A percentile compares a stretch with the other conserved stretches of the same genome.
Conservation (phyloP, 345 rosid species). For the Clausena lansium region DNA sequence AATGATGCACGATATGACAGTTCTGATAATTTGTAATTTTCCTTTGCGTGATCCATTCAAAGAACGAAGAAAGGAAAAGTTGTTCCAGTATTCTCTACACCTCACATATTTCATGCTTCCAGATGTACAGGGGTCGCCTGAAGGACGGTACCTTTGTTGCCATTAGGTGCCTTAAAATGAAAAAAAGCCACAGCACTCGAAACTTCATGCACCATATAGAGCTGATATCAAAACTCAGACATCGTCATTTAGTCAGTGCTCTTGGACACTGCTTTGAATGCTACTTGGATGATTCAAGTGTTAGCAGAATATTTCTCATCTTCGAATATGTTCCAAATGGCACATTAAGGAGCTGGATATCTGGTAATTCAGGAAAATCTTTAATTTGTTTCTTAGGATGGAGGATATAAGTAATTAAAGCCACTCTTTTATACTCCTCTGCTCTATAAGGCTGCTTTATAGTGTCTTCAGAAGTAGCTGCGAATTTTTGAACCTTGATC, state of each 20-base stretch:
- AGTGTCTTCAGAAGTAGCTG: neutral
- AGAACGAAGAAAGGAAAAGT: neutral
- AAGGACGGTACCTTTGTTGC: conserved; percentile 79
- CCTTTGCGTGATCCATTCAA: neutral
- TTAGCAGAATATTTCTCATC: conserved; percentile 85
- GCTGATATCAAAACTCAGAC: conserved; percentile 79
- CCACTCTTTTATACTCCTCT: neutral
- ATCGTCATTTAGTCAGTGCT: conserved; percentile 82
- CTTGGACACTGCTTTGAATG: conserved; percentile 94
- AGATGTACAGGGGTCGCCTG: conserved; percentile 85
- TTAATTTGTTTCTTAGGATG: neutral
- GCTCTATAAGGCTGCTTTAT: neutral
- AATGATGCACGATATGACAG: neutral
- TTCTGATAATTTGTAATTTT: neutral
- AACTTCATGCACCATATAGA: conserved; percentile 83
- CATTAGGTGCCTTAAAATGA: conserved; percentile 82
- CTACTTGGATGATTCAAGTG: conserved; percentile 89
- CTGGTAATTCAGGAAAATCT: conserved; percentile 49
- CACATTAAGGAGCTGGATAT: conserved; percentile 79
- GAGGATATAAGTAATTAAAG: neutral
- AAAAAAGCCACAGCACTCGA: conserved; percentile 67
- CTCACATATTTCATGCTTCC: conserved; percentile 22
- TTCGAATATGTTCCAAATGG: conserved; percentile 92
- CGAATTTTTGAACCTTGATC: neutral
- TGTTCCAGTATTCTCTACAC: neutral